Base-by-base conservation (phyloP, 257 asterid genomes). In the Echites panduratus region DNA sequence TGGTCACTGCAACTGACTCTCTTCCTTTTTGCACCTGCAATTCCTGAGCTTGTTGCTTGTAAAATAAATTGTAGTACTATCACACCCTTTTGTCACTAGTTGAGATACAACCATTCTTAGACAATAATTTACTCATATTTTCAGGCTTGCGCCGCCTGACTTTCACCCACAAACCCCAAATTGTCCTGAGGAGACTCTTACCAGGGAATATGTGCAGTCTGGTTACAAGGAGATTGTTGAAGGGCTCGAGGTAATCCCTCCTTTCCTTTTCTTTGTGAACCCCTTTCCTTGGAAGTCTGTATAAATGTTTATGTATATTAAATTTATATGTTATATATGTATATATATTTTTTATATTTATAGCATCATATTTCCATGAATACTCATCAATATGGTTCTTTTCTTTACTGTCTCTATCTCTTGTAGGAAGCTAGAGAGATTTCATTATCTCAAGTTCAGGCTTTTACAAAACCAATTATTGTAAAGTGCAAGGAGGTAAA, bases 121-220 rank as follows among this genome's bases (percentile, higher is more conserved):
- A 32, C 68, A 43, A 27, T 43, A 56, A 62, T 62, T 64, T 62
- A 68, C 22, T 45, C 76, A 58, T 80, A 65, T 70, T 80, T 54
- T 38, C 88, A 95, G 99, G 73, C 97, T 95, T 77, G 98, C 96
- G 75, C 95, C 96, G 44, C 99, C 99, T 69, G 99, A 95, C 75
- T 90, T 85, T 79, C 91, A 87, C 83, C 96, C 97, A 0, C 98
- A 80, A 78, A 84, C 97, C 77, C 88, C 96, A 59, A 85, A 73
- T 84, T 92, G 99, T 79, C 95, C 89, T 1, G 99, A 95, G 84
- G 99, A 95, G 89, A 88, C 93, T 47, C 92, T 95, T 74, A 90
- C 89, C 74, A 82, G 80, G 49, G 99, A 89, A 27, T 90, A 92
- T 90, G 93, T 80, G 63, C 97, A 84, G 73, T 70, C 85, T 82